Percentiles rank a stretch among this genome's conserved stretches.
Evolutionary conservation across 805 yeast genomes (phyloP).

Genomic region (Sungouiozyma ichnusensis): DNA sequence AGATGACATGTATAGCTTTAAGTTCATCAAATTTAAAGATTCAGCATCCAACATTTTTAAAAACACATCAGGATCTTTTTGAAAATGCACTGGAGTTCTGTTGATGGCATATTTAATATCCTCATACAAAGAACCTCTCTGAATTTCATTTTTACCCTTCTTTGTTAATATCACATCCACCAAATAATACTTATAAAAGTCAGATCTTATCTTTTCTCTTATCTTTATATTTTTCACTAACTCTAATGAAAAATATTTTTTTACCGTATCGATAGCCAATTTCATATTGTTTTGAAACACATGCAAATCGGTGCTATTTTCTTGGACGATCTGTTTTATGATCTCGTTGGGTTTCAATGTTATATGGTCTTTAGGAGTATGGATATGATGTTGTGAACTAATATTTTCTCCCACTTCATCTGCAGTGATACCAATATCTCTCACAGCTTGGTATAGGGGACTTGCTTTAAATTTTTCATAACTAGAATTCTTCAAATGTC

Average conservation of each 20-base stretch:
- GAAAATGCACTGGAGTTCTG: constrained; percentile 66
- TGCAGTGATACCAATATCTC: constrained; percentile 68
- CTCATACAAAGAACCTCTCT: constrained; percentile 67
- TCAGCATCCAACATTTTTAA: constrained; percentile 92
- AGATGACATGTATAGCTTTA: constrained; percentile 44
- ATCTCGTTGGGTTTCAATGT: constrained; percentile 49
- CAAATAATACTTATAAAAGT: constrained; percentile 51
- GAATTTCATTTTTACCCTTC: constrained; percentile 70
- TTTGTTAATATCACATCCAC: constrained; percentile 73
- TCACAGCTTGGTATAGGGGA: constrained; percentile 52
- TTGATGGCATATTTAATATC: constrained; percentile 87
- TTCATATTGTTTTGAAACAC: constrained; percentile 40
- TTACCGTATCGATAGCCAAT: constrained; percentile 62
- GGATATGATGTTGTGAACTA: constrained; percentile 52
- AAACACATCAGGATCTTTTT: constrained; percentile 66
- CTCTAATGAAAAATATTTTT: constrained; percentile 69
- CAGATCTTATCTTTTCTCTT: constrained; percentile 57
- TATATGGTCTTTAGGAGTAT: constrained; percentile 58
- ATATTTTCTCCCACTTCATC: constrained; percentile 77
- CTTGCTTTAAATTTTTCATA: constrained; percentile 61
- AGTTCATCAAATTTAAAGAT: constrained; percentile 55
- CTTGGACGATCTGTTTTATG: constrained; percentile 34
- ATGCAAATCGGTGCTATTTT: constrained; percentile 26
- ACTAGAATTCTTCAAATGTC: constrained; percentile 49
- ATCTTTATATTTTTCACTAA: constrained; percentile 71